Evolutionary conservation across 2,329 filamentous ascomycete genomes (phyloP).

Genomic region (Lizonia empirigonia): DNA sequence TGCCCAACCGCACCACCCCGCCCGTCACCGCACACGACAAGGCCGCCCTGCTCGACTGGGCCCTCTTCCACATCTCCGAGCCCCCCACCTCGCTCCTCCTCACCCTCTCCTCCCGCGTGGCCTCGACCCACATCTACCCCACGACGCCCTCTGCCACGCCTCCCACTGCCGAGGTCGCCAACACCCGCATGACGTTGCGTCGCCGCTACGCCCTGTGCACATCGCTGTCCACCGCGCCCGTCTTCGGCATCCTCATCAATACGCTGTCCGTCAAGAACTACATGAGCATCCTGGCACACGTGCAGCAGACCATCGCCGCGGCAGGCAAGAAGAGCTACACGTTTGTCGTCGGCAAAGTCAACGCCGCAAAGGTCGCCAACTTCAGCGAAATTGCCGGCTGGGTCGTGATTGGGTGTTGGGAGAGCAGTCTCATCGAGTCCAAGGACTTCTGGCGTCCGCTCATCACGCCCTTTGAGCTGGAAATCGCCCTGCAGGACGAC

Average conservation of each 20-base stretch:
- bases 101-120: conserved; percentile 81
- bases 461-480: conserved; percentile 93
- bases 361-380: conserved; percentile 93
- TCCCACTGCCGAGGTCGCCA: conserved; percentile 51
- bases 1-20: conserved; percentile 82
- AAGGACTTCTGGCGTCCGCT: conserved; percentile 87
- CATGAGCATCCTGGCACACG: conserved; percentile 74
- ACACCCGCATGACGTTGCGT: conserved; percentile 67
- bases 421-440: conserved; percentile 89
- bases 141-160: conserved; percentile 50
- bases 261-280: conserved; percentile 93
- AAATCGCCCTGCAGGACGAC: conserved; percentile 76
- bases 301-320: conserved; percentile 72
- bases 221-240: conserved; percentile 75
- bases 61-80: conserved; percentile 83
- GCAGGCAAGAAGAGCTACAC: conserved; percentile 96
- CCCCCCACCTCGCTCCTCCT: conserved; percentile 83
- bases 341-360: conserved; percentile 95
- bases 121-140: conserved; percentile 77
- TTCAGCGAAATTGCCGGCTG: conserved; percentile 94
- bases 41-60: conserved; percentile 65
- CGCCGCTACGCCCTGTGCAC: conserved; percentile 89
- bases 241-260: conserved; percentile 95
- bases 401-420: conserved; percentile 98
- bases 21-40: conserved; percentile 49